A percentile compares a stretch with the other conserved stretches of the same genome.
phyloP scores from a whole-genome alignment of 2,329 filamentous ascomycete species.

The Pseudovirgaria hyperparasitica region DNA sequence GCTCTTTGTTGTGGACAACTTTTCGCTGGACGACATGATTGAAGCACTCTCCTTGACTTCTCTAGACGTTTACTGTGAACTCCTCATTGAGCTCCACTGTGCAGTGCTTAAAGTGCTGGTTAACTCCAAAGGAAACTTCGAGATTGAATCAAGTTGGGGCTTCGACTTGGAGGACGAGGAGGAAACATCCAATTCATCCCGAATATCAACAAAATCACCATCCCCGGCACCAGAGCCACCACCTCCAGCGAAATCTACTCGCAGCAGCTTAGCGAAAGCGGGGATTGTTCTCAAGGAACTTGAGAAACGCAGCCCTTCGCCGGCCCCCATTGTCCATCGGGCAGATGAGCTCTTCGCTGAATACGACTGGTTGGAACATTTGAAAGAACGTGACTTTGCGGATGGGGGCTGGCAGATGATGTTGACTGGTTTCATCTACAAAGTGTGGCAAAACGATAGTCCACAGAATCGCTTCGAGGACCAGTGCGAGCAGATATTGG shows the following conservation, averaged over 20 bases:
- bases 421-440: slow-evolving; percentile 73
- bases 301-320: slow-evolving; percentile 25
- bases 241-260: slow-evolving; percentile 64
- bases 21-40: slow-evolving; percentile 93
- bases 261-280: slow-evolving; percentile 73
- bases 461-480: slow-evolving; percentile 61
- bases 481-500: slow-evolving; percentile 67
- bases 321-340: slow-evolving; percentile 37
- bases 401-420: slow-evolving; percentile 88
- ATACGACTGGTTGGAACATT: slow-evolving; percentile 74
- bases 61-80: slow-evolving; percentile 61
- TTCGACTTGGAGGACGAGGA: slow-evolving; percentile 34
- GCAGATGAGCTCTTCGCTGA: slow-evolving; percentile 63
- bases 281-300: slow-evolving; percentile 52
- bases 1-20: slow-evolving; percentile 86
- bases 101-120: slow-evolving; percentile 80
- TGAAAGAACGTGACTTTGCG: slow-evolving; percentile 72
- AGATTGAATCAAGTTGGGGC: slow-evolving; percentile 65
- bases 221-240: slow-evolving; percentile 54
- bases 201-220: too few relatives aligned
- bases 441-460: slow-evolving; percentile 64
- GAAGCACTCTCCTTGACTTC: slow-evolving; percentile 73
- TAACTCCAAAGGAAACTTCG: slow-evolving; percentile 64
- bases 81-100: slow-evolving; percentile 86
- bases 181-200: slow-evolving; percentile 35